Evolutionary conservation across 441 rosid species (phyloP).

Genomic region (Sinapis alba): DNA sequence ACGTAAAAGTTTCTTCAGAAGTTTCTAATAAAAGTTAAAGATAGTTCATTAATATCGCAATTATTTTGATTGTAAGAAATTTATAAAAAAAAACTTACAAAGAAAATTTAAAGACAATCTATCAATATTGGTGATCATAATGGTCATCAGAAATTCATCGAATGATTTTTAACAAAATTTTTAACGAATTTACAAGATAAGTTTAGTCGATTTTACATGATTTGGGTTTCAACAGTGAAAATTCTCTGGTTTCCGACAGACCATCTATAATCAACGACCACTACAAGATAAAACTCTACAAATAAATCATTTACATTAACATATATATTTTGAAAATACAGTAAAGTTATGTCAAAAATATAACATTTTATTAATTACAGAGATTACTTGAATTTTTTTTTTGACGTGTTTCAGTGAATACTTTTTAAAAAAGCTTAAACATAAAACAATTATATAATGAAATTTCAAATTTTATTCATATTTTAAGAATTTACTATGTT

Average conservation of each 20-base stretch:
- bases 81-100: not conserved
- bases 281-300: not conserved
- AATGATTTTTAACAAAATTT: no score
- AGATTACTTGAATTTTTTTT: not conserved
- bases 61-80: no score
- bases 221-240: not conserved
- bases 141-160: not conserved
- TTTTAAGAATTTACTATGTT: not conserved
- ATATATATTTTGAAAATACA: not conserved
- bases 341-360: not conserved
- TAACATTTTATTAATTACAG: not conserved
- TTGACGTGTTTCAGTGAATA: not conserved
- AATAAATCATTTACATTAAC: not conserved
- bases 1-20: not conserved
- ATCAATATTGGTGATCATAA: not conserved
- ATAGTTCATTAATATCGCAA: no score
- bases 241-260: not conserved
- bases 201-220: not conserved
- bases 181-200: no score
- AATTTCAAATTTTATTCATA: not conserved
- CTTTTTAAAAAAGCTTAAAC: not conserved
- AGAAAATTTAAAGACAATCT: no score
- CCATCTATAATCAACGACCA: not conserved
- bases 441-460: not conserved
- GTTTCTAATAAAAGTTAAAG: not conserved